Conservation (phyloP, 2,329 filamentous ascomycete species). For the Sclerotinia sclerotiorum region DNA sequence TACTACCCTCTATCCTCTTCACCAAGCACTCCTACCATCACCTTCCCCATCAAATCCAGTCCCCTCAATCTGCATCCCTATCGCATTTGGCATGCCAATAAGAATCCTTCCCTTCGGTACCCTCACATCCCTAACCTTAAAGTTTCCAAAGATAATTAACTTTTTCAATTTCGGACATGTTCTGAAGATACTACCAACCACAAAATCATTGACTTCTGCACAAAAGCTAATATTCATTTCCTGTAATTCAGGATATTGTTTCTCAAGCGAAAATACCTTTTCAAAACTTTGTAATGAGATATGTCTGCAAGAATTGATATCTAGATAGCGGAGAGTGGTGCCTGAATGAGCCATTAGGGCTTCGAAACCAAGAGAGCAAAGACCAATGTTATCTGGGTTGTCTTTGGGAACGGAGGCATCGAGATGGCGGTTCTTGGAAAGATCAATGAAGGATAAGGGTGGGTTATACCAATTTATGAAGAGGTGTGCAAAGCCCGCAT, state of each 20-base stretch:
- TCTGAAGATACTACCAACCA: conserved; percentile 63
- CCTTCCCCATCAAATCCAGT: conserved; percentile 38
- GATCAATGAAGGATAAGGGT: conserved; percentile 67
- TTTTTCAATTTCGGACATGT: conserved; percentile 60
- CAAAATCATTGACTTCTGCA: conserved; percentile 63
- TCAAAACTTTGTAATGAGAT: conserved; percentile 72
- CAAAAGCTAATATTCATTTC: conserved; percentile 79
- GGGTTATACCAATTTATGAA: conserved; percentile 77
- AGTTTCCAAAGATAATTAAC: conserved; percentile 64
- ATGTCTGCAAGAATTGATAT: conserved; percentile 82
- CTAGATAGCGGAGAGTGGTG: conserved; percentile 60
- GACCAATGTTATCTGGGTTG: conserved; percentile 64
- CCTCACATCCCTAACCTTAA: conserved; percentile 56
- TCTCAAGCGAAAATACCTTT: conserved; percentile 64
- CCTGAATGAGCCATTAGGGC: conserved; percentile 86
- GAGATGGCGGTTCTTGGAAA: conserved; percentile 75
- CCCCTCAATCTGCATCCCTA: conserved; percentile 61
- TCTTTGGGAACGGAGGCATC: conserved; percentile 69
- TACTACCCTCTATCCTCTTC: background rate
- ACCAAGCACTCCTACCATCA: conserved; percentile 17
- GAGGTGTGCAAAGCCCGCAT: conserved; percentile 68
- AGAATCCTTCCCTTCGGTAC: conserved; percentile 57
- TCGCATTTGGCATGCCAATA: conserved; percentile 58
- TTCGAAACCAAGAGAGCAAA: conserved; percentile 73
- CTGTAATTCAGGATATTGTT: conserved; percentile 64